These are phyloP conservation scores for Herpetomonas samuelpessoai DNA, from an alignment of 208 protist genomes.

Conservation along the genomic window DNA sequence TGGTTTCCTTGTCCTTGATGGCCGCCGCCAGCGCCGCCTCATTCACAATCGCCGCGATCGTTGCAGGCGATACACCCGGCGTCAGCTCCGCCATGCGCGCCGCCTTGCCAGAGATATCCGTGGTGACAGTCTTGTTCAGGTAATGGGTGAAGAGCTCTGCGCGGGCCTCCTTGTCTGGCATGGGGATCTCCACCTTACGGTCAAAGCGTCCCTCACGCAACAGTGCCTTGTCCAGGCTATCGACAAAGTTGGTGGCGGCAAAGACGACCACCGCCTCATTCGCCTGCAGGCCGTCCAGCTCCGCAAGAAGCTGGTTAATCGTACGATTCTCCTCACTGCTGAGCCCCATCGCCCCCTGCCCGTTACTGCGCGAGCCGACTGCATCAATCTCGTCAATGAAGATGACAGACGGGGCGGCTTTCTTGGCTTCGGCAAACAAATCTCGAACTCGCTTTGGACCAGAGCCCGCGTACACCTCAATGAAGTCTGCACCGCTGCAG, in stretches of 20 bases:
- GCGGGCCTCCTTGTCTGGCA: constrained; percentile 75
- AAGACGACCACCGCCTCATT: constrained; percentile 95
- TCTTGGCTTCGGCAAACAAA: constrained; percentile 91
- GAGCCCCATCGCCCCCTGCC: constrained; percentile 65
- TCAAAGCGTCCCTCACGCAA: constrained; percentile 97
- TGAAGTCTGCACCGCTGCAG: constrained; percentile 93
- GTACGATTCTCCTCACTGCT: constrained; percentile 89
- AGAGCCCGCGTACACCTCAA: constrained; percentile 97
- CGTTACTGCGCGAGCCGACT: constrained; percentile 83
- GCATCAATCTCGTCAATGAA: constrained; percentile 99
- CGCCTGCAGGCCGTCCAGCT: constrained; percentile 93
- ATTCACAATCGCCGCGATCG: constrained; percentile 90
- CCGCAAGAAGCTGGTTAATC: constrained; percentile 96
- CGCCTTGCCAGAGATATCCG: constrained; percentile 26
- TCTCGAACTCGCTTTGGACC: constrained; percentile 94
- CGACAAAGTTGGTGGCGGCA: constrained; percentile 96
- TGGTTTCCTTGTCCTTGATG: constrained; percentile 88
- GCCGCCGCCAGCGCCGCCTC: constrained; percentile 90
- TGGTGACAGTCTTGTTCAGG: constrained; percentile 44
- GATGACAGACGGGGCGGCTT: constrained; percentile 94
- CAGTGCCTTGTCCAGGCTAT: constrained; percentile 94
- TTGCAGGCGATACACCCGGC: constrained; percentile 89
- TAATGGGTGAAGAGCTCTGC: constrained; percentile 78
- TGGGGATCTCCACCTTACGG: constrained; percentile 84
- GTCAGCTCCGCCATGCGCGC: constrained; percentile 72